These are phyloP conservation scores for Zoysia pacifica DNA, from an alignment of 176 grass and related monocot species.

Conservation along the genomic window DNA sequence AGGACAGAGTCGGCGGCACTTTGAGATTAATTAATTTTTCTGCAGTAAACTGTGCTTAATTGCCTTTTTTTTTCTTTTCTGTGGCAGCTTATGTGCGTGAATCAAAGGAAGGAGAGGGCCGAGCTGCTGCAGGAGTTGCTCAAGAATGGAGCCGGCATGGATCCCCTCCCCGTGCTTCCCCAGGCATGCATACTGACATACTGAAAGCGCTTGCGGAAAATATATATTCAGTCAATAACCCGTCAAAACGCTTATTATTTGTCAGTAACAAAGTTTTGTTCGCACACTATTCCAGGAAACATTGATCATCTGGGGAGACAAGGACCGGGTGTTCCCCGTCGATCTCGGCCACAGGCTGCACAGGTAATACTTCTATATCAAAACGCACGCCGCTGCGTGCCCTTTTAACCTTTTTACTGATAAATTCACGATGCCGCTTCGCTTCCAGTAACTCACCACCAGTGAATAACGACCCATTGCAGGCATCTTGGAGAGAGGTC, in stretches of 20 bases:
- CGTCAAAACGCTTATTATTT: not conserved
- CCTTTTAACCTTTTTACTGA: not conserved
- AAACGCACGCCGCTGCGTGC: not conserved
- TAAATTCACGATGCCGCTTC: too few species aligned
- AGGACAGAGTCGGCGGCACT: not conserved
- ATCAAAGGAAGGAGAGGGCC: constrained; percentile 73
- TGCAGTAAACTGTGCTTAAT: not conserved
- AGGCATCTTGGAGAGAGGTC: constrained; percentile 71
- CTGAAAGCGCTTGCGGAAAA: not conserved
- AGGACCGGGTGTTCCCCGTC: constrained; percentile 75
- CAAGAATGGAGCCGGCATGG: constrained; percentile 52
- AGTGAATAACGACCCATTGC: not conserved
- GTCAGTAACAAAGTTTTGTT: not conserved
- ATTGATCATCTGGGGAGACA: constrained; percentile 81
- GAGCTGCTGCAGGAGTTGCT: constrained; percentile 76
- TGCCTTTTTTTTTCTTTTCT: not conserved
- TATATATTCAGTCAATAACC: not conserved
- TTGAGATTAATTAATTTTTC: too few species aligned
- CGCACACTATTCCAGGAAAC: constrained; percentile 50
- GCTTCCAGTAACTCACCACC: not conserved
- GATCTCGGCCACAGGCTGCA: constrained; percentile 66
- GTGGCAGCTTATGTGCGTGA: constrained; percentile 62
- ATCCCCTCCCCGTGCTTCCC: constrained; percentile 62
- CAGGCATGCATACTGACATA: constrained; percentile 42
- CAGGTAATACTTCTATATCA: constrained; percentile 34